Percentiles rank a stretch among this genome's conserved stretches.
Conservation (phyloP, 352 stramenopile genomes). For the Elongisporangium prolatum region DNA sequence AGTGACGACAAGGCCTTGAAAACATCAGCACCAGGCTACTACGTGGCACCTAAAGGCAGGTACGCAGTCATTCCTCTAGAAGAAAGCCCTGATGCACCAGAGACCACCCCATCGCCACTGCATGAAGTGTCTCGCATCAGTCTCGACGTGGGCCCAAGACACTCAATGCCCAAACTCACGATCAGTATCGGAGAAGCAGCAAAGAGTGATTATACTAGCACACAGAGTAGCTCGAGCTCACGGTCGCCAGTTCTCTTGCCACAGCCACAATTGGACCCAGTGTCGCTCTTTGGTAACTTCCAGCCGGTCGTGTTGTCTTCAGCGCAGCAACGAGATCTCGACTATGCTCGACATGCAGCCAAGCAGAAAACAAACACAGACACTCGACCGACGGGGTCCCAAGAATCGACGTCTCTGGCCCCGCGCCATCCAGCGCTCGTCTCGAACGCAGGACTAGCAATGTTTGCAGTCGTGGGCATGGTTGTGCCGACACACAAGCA, state of each 20-base stretch:
- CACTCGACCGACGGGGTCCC: neutral
- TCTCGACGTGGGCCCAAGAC: neutral
- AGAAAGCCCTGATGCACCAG: neutral
- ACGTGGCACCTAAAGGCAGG: neutral
- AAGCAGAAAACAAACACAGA: neutral
- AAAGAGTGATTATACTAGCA: neutral
- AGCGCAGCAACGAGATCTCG: neutral
- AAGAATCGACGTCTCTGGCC: neutral
- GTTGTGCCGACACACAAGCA: conserved; percentile 42
- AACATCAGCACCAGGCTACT: neutral
- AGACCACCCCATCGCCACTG: neutral
- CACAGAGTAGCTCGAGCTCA: neutral
- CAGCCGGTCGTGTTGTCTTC: neutral
- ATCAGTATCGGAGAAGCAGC: neutral
- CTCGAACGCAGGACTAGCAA: neutral
- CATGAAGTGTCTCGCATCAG: neutral
- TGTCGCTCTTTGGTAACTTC: neutral
- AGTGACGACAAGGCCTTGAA: neutral
- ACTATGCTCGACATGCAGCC: neutral
- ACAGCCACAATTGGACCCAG: neutral
- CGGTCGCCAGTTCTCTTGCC: neutral
- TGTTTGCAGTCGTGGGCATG: conserved; percentile 52
- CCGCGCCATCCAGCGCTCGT: neutral
- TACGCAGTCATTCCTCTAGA: neutral
- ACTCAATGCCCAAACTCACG: neutral